A percentile compares a stretch with the other conserved stretches of the same genome.
Evolutionary conservation across 1,139 yeast genomes (phyloP).

Genomic region (Wickerhamomyces sp.): DNA sequence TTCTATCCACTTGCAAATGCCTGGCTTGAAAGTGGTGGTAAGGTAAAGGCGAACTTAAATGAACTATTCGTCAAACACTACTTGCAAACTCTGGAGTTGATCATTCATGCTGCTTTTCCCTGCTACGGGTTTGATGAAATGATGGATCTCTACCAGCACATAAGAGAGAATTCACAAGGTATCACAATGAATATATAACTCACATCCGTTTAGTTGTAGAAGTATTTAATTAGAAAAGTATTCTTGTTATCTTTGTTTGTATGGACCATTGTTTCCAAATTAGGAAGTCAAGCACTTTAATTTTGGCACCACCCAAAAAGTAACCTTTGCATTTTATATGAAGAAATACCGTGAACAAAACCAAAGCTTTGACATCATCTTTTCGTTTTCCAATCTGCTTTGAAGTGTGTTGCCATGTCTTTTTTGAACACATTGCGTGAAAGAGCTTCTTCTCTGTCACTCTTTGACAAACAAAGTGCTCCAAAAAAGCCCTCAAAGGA

Average conservation of each 20-base stretch:
- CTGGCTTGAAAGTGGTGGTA: conserved; percentile 32
- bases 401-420: conserved; percentile 34
- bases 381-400: neutral
- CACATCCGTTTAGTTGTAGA: too few species aligned
- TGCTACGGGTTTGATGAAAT: conserved; percentile 31
- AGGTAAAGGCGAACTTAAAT: conserved; percentile 29
- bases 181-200: neutral
- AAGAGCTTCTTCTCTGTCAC: conserved; percentile 40
- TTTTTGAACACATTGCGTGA: conserved; percentile 45
- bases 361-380: neutral
- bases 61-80: conserved; percentile 33
- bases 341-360: neutral
- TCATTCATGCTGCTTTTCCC: conserved; percentile 31
- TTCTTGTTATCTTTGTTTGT: too few species aligned
- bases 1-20: conserved; percentile 36
- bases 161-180: conserved; percentile 9
- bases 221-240: too few species aligned
- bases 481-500: conserved; percentile 48
- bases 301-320: neutral
- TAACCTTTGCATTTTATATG: too few species aligned
- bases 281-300: conserved; percentile 17
- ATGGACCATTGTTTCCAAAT: conserved; percentile 6
- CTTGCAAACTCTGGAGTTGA: conserved; percentile 27
- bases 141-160: conserved; percentile 21
- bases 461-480: conserved; percentile 33